A percentile compares a stretch with the other conserved stretches of the same genome.
These are phyloP conservation scores for Austropuccinia psidii DNA, from an alignment of 1,284 basidiomycete genomes.

Conservation along the genomic window DNA sequence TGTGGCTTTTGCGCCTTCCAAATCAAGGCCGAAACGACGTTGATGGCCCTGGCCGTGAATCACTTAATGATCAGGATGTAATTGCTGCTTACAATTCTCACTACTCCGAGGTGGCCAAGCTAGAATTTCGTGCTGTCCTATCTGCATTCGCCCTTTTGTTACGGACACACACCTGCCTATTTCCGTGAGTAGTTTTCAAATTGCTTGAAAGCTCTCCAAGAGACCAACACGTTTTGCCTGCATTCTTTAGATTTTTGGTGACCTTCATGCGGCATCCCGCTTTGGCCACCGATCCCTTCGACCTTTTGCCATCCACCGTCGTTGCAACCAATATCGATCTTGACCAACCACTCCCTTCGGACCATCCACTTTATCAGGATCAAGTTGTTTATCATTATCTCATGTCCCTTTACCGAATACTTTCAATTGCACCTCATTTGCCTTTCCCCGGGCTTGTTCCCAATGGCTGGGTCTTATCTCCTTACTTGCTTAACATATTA, in stretches of 20 bases:
- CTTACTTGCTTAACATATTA: slow-evolving; percentile 5
- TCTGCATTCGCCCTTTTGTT: slow-evolving; percentile 26
- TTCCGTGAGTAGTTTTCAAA: slow-evolving; percentile 5
- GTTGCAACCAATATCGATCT: not conserved
- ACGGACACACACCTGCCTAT: slow-evolving; percentile 13
- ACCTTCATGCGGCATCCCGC: slow-evolving; percentile 33
- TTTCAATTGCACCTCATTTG: slow-evolving; percentile 30
- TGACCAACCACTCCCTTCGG: not conserved
- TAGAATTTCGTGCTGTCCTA: slow-evolving; percentile 2
- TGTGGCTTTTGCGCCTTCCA: slow-evolving; percentile 23
- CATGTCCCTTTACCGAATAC: slow-evolving; percentile 10
- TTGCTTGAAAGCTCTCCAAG: not conserved
- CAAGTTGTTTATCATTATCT: not conserved
- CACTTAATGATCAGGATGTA: not conserved
- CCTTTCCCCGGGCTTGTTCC: slow-evolving; percentile 32
- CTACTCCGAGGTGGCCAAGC: slow-evolving; percentile 3
- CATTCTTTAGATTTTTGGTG: slow-evolving; percentile 11
- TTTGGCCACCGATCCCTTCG: slow-evolving; percentile 24
- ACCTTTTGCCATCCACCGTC: slow-evolving; percentile 3
- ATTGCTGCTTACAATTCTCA: not conserved
- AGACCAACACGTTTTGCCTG: not conserved
- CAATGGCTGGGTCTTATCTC: slow-evolving; percentile 18
- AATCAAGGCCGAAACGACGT: too few relatives aligned
- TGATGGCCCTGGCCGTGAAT: not conserved
- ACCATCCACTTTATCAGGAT: slow-evolving; percentile 19